A percentile compares a stretch with the other conserved stretches of the same genome.
Evolutionary conservation across 495 filamentous ascomycete species (phyloP).

Genomic region (Alectoria sarmentosa): DNA sequence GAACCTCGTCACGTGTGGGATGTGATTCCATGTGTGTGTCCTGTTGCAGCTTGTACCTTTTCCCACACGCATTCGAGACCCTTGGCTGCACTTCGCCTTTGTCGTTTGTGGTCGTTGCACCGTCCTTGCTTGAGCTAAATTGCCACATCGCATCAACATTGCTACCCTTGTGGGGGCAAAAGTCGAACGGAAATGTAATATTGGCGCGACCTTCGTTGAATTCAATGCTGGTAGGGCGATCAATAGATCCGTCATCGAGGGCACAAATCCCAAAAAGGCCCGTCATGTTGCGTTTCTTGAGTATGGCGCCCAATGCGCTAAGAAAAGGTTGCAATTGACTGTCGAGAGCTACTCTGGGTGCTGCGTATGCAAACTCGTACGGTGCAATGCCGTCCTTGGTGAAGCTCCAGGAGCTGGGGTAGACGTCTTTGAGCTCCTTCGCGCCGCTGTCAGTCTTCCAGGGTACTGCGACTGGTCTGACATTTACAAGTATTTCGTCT

Average conservation of each 20-base stretch:
- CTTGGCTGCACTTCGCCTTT: too few species aligned
- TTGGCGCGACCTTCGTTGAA: constrained; percentile 11
- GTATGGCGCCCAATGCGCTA: neutral
- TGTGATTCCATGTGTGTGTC: too few species aligned
- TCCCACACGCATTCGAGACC: too few species aligned
- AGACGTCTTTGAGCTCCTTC: constrained; percentile 3
- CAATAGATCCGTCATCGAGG: neutral
- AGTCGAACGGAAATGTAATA: constrained; percentile 16
- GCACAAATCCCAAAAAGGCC: neutral
- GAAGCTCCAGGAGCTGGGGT: constrained; percentile 5
- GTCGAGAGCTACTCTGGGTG: constrained; percentile 3
- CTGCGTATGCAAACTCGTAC: constrained; percentile 13
- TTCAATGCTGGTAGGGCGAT: constrained; percentile 5
- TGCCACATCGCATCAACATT: constrained; percentile 14
- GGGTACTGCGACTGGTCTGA: constrained; percentile 7
- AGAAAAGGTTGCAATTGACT: neutral
- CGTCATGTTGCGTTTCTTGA: neutral
- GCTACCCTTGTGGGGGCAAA: constrained; percentile 3
- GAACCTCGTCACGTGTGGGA: too few species aligned
- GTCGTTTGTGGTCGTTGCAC: too few species aligned
- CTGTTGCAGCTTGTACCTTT: too few species aligned
- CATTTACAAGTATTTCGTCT: too few species aligned
- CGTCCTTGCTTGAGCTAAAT: too few species aligned
- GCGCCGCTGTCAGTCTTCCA: neutral
- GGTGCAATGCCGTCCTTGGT: neutral